Base-by-base conservation (phyloP, 345 rosid species). In the Lumnitzera littorea region DNA sequence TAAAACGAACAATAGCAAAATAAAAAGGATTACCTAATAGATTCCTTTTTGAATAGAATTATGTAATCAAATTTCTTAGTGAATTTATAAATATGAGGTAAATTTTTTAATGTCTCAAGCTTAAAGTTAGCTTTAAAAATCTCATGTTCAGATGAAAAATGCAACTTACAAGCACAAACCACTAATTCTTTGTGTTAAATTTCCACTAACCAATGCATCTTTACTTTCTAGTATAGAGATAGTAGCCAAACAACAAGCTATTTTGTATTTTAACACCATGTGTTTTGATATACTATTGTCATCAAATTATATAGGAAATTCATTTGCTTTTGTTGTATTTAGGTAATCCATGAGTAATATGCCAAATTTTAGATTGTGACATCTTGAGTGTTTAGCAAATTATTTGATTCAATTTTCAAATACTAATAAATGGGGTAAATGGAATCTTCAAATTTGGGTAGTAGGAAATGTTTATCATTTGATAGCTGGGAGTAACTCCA, bases 371-470 rank as follows among this genome's bases (percentile, higher is more conserved):
- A 14, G 36, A 20, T 51, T 10, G 13, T 57, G 15, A 29, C 62
- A 9, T 0, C 52, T 14, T 55, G 27, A 36, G 43, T 20, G n/a
- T 57, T 52, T 13, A 4, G 16, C 31, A 24, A 53, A 56, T 6
- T 53, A 46, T 48, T 27, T 17, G 46, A 50, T 5, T 57, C 8
- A 60, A 68, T 60, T 61, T 57, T 58, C 1, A 67, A 65, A 27
- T 70, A 46, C 62, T 57, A 71, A 78, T 92, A 95, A 97, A 74
- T 95, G 99, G 47, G 86, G 96, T 95, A 53, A 91, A 88, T 67
- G 99, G 97, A 68, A 95, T 95, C 46, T 85, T 95, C 46, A 97
- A 97, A 36, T 86, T 95, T 24, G 99, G 99, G 52, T 97, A 86
- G 69, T 88, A 82, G 74, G 72, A 73, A 47, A 76, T 95, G 86